These are phyloP conservation scores for Rhizoclosmatium sp. DNA, from an alignment of 192 early-diverging fungal genomes.

Conservation along the genomic window DNA sequence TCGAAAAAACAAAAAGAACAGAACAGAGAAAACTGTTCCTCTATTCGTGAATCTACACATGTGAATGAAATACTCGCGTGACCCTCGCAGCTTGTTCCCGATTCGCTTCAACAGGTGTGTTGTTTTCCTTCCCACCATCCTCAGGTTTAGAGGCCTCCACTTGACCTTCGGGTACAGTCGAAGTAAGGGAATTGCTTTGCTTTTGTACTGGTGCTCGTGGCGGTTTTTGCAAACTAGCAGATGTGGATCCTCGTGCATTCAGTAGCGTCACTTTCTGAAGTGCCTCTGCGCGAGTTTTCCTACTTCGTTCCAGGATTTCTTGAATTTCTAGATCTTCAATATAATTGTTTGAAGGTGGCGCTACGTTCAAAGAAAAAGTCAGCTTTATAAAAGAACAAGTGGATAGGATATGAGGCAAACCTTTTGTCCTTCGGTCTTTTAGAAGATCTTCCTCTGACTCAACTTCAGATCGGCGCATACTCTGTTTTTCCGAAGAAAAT, in stretches of 20 bases:
- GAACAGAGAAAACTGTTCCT: slow-evolving; percentile 12
- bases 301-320: slow-evolving; percentile 18
- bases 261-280: background rate
- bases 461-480: background rate
- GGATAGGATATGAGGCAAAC: background rate
- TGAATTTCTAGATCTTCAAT: slow-evolving; percentile 25
- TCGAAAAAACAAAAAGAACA: slow-evolving; percentile 15
- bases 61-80: background rate
- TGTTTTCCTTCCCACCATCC: background rate
- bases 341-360: background rate
- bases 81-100: background rate
- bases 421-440: background rate
- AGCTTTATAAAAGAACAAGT: background rate
- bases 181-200: no score
- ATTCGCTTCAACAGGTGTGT: background rate
- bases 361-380: background rate
- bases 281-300: slow-evolving; percentile 25
- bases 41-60: background rate
- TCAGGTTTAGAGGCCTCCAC: no score
- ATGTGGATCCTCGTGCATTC: no score
- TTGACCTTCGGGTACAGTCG: no score
- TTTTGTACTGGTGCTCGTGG: no score
- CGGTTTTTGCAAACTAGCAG: no score
- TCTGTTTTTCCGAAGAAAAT: background rate
- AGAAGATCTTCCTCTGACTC: background rate